A percentile compares a stretch with the other conserved stretches of the same genome.
phyloP scores from a whole-genome alignment of 805 yeast genomes.

The Groenewaldozyma salmanticensis region DNA sequence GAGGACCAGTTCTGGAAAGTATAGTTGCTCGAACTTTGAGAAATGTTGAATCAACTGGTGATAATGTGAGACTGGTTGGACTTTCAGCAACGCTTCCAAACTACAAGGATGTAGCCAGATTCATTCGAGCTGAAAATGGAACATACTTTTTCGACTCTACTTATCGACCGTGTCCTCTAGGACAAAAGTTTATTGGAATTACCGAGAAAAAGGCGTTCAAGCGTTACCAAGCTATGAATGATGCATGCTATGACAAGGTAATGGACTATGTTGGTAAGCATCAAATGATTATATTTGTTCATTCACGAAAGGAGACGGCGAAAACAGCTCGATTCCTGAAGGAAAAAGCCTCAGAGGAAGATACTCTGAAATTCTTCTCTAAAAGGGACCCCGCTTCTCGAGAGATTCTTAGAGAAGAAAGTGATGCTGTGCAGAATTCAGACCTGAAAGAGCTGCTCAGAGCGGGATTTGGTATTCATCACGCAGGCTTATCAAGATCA shows the following conservation, averaged over 20 bases:
- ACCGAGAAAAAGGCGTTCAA: constrained; percentile 76
- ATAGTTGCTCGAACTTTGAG: constrained; percentile 69
- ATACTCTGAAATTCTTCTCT: constrained; percentile 36
- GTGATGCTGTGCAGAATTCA: constrained; percentile 43
- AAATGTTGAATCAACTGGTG: constrained; percentile 34
- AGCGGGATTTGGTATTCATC: constrained; percentile 79
- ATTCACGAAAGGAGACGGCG: constrained; percentile 84
- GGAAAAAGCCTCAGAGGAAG: constrained; percentile 50
- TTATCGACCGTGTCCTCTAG: constrained; percentile 86
- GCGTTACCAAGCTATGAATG: constrained; percentile 73
- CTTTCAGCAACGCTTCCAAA: constrained; percentile 91
- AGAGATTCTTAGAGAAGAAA: constrained; percentile 56
- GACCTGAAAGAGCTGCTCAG: constrained; percentile 52
- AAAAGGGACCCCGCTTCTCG: constrained; percentile 46
- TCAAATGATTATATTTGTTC: constrained; percentile 86
- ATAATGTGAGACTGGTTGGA: constrained; percentile 63
- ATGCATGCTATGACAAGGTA: constrained; percentile 78
- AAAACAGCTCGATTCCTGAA: constrained; percentile 71
- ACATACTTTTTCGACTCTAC: constrained; percentile 74
- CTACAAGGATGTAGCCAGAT: constrained; percentile 74
- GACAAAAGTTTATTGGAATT: constrained; percentile 80
- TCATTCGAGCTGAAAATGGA: constrained; percentile 54
- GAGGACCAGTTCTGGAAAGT: constrained; percentile 91
- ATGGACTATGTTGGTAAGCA: constrained; percentile 53
- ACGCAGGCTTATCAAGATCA: constrained; percentile 70